A percentile compares a stretch with the other conserved stretches of the same genome.
Conservation (phyloP, 225 moss, liverwort and hornwort genomes). For the Physcomitrellopsis africana region DNA sequence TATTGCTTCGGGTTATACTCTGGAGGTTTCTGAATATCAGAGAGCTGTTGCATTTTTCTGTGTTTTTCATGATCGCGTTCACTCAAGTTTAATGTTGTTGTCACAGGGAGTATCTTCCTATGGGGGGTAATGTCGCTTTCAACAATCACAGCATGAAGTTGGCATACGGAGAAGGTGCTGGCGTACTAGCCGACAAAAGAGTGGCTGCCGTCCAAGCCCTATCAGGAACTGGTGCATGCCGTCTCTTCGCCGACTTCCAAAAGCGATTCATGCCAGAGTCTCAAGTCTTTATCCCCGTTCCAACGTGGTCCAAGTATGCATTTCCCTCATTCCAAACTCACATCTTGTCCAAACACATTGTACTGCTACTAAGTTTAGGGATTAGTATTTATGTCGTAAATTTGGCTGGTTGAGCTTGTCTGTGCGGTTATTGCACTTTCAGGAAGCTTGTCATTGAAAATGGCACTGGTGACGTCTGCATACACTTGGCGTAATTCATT, state of each 20-base stretch:
- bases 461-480: background rate
- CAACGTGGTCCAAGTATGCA: constrained; percentile 66
- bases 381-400: too few species aligned
- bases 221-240: constrained; percentile 71
- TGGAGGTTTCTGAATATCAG: too few species aligned
- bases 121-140: constrained; percentile 62
- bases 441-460: background rate
- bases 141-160: constrained; percentile 61
- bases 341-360: too few species aligned
- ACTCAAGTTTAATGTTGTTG: background rate
- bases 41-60: background rate
- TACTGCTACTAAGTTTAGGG: too few species aligned
- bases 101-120: constrained; percentile 67
- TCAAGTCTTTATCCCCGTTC: constrained; percentile 63
- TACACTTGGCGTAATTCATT: background rate
- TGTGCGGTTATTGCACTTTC: background rate
- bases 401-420: too few species aligned
- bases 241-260: constrained; percentile 69
- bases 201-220: constrained; percentile 65
- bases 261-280: constrained; percentile 55
- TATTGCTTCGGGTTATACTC: too few species aligned
- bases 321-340: background rate
- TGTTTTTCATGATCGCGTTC: background rate
- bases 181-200: constrained; percentile 53
- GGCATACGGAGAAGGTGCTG: constrained; percentile 61